Evolutionary conservation across 2,329 filamentous ascomycete genomes (phyloP).

Genomic region (Exophiala alcalophila): DNA sequence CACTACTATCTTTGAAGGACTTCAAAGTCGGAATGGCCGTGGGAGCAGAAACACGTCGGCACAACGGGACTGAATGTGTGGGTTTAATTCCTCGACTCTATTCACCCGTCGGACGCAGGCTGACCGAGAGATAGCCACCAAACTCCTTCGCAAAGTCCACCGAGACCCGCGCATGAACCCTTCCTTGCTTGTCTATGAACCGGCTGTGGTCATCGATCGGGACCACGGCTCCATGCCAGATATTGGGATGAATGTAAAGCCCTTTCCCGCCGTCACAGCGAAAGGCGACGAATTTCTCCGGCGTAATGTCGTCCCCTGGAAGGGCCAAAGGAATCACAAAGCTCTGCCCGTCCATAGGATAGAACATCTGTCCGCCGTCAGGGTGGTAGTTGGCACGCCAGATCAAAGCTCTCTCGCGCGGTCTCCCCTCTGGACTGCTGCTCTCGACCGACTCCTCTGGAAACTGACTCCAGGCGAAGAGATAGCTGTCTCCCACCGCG

Average conservation of each 20-base stretch:
- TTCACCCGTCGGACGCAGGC: too few species aligned
- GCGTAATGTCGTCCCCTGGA: conserved; percentile 17
- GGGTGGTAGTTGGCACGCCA: conserved; percentile 21
- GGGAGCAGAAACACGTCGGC: too few species aligned
- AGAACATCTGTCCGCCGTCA: conserved; percentile 19
- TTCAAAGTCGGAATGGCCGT: too few species aligned
- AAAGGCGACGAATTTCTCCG: conserved; percentile 18
- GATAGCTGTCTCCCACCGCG: conserved; percentile 15
- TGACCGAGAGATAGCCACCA: conserved; percentile 16
- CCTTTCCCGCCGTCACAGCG: conserved; percentile 15
- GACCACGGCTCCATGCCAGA: conserved; percentile 20
- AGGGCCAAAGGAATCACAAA: conserved; percentile 16
- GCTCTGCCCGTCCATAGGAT: conserved; percentile 10
- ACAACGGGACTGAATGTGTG: too few species aligned
- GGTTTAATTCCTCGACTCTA: too few species aligned
- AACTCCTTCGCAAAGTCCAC: conserved; percentile 21
- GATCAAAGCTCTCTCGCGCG: conserved; percentile 13
- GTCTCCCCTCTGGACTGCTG: conserved; percentile 1
- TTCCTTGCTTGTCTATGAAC: conserved; percentile 15
- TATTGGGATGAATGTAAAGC: conserved; percentile 18
- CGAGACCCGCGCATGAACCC: conserved; percentile 17
- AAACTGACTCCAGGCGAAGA: conserved; percentile 21
- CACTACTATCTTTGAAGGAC: too few species aligned
- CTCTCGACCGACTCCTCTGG: conserved; percentile 9
- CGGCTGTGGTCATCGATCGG: conserved; percentile 13